Percentiles rank a stretch among this genome's conserved stretches.
Conservation (phyloP, 345 rosid species). For the Citropsis articulata region DNA sequence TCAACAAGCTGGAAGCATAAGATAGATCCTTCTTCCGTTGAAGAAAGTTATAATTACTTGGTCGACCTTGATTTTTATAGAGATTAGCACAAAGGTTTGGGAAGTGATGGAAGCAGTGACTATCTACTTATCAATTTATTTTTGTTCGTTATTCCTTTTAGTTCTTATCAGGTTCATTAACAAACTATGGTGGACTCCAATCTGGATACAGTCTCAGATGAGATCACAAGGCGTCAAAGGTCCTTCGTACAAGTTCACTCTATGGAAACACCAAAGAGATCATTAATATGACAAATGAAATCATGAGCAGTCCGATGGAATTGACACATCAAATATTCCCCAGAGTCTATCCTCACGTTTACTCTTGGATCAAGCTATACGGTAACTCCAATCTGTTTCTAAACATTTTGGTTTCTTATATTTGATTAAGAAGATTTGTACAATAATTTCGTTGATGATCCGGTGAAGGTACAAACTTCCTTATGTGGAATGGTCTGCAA, state of each 20-base stretch:
- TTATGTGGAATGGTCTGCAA: no score
- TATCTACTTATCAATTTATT: background rate
- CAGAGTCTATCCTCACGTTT: conserved; percentile 26
- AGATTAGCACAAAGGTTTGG: no score
- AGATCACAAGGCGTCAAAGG: conserved; percentile 33
- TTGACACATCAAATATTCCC: conserved; percentile 25
- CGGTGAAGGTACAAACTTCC: no score
- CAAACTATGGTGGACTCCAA: conserved; percentile 31
- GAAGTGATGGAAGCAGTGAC: conserved; percentile 3
- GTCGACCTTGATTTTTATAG: no score
- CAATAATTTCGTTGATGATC: no score
- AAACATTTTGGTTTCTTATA: no score
- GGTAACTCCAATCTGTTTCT: conserved; percentile 12
- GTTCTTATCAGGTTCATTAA: conserved; percentile 15
- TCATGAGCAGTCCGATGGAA: conserved; percentile 14
- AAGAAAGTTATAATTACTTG: no score
- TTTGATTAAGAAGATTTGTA: no score
- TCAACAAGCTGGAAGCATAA: no score
- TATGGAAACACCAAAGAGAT: conserved; percentile 40
- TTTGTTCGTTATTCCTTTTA: conserved; percentile 15
- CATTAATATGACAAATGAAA: conserved; percentile 17
- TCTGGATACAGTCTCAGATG: conserved; percentile 14
- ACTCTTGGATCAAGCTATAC: conserved; percentile 25
- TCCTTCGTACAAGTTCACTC: conserved; percentile 36
- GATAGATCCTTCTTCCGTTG: no score